Evolutionary conservation across 768 basidiomycete species (phyloP).

Genomic region (Hypholoma fasciculare): DNA sequence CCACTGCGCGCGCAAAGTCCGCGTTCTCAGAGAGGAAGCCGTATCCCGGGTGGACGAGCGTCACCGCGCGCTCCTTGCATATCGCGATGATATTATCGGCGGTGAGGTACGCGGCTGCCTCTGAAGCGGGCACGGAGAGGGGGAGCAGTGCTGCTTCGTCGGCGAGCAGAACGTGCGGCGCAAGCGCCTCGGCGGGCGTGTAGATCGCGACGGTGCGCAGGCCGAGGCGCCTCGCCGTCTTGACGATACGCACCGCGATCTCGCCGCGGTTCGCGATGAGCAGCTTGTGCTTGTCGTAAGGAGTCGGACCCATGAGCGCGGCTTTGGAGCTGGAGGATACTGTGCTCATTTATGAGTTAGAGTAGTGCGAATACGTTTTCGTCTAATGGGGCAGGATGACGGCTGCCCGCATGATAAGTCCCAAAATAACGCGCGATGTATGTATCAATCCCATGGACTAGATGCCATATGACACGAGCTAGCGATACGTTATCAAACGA

Average conservation of each 20-base stretch:
- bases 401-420: background rate
- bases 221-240: constrained; percentile 51
- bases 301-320: background rate
- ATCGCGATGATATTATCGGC: constrained; percentile 37
- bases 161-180: constrained; percentile 58
- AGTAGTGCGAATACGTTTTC: too few species aligned
- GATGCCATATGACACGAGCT: background rate
- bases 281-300: constrained; percentile 42
- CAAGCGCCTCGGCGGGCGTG: constrained; percentile 54
- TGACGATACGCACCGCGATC: constrained; percentile 65
- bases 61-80: constrained; percentile 39
- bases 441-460: background rate
- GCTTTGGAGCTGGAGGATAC: background rate
- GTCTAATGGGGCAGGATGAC: background rate
- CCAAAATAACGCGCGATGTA: background rate
- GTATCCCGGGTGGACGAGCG: constrained; percentile 63
- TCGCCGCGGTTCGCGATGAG: constrained; percentile 75
- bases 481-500: constrained; percentile 5
- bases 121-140: constrained; percentile 31
- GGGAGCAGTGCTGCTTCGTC: constrained; percentile 46
- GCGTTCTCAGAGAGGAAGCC: constrained; percentile 69
- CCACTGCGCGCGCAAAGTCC: constrained; percentile 47
- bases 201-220: constrained; percentile 60
- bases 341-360: background rate
- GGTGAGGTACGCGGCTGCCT: constrained; percentile 46